Conservation (phyloP, 345 rosid species). For the Rhizophora mangle region DNA sequence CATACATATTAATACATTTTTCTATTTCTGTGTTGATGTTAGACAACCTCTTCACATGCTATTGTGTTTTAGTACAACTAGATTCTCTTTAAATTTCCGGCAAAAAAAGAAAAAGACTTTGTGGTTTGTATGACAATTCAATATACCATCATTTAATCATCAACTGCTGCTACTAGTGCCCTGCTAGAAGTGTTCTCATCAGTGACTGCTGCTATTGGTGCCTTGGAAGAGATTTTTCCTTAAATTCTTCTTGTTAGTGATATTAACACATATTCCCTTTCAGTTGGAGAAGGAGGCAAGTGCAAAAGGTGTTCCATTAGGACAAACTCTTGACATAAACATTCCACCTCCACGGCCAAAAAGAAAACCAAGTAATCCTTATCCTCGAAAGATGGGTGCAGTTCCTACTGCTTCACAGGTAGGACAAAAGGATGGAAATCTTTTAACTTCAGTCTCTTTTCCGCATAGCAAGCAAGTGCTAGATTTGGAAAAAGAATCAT, state of each 20-base stretch:
- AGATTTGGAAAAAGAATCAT: constrained; percentile 60
- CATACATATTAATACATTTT: no score
- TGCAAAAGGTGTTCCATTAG: constrained; percentile 68
- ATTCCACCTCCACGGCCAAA: constrained; percentile 99
- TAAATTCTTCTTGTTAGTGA: neutral
- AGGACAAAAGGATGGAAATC: constrained; percentile 51
- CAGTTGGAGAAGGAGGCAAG: constrained; percentile 98
- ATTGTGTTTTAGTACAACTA: no score
- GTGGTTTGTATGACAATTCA: no score
- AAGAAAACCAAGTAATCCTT: constrained; percentile 90
- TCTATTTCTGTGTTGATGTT: no score
- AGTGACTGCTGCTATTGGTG: no score
- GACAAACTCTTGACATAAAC: constrained; percentile 72
- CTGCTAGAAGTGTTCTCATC: no score
- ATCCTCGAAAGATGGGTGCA: constrained; percentile 70
- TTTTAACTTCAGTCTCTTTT: constrained; percentile 44
- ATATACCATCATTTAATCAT: neutral
- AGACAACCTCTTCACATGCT: no score
- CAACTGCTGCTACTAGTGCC: neutral
- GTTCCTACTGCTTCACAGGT: constrained; percentile 32
- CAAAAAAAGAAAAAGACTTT: no score
- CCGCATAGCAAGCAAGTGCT: constrained; percentile 40
- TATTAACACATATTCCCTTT: constrained; percentile 20
- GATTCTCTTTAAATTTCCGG: no score
- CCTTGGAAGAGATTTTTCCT: neutral